Percentiles rank a stretch among this genome's conserved stretches.
These are phyloP conservation scores for Oryza australiensis DNA, from an alignment of 176 grass and related monocot species.

Conservation along the genomic window DNA sequence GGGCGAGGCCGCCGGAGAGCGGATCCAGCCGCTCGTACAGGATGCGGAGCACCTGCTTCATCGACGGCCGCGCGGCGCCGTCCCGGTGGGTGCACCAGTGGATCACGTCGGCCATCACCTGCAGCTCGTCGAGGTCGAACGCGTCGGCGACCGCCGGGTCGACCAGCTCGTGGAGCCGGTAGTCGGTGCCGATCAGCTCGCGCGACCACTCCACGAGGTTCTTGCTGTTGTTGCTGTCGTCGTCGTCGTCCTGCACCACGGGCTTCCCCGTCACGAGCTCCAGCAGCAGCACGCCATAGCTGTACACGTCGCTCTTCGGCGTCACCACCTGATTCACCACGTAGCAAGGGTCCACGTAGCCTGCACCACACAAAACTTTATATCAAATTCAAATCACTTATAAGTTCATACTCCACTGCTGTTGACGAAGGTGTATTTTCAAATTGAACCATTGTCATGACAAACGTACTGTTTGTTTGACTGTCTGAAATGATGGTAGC, in stretches of 20 bases:
- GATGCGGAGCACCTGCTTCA: constrained; percentile 92
- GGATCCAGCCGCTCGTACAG: constrained; percentile 81
- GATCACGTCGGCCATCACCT: constrained; percentile 78
- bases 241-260: constrained; percentile 28
- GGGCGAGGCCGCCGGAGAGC: constrained; percentile 60
- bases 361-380: constrained; percentile 37
- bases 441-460: constrained; percentile 17
- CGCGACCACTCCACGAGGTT: constrained; percentile 68
- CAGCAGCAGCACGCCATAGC: constrained; percentile 81
- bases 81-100: constrained; percentile 77
- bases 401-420: background rate
- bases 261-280: constrained; percentile 83
- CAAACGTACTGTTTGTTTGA: background rate
- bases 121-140: constrained; percentile 79
- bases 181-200: constrained; percentile 67
- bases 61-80: constrained; percentile 64
- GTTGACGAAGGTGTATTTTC: background rate
- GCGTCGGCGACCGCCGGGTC: constrained; percentile 69
- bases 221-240: background rate
- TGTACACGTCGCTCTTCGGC: constrained; percentile 84
- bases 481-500: background rate
- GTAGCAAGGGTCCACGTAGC: constrained; percentile 76
- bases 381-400: background rate
- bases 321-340: constrained; percentile 59
- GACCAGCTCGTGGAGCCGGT: constrained; percentile 63